Evolutionary conservation across 2,329 filamentous ascomycete species (phyloP).

Genomic region (Corniculantispora saksenae): DNA sequence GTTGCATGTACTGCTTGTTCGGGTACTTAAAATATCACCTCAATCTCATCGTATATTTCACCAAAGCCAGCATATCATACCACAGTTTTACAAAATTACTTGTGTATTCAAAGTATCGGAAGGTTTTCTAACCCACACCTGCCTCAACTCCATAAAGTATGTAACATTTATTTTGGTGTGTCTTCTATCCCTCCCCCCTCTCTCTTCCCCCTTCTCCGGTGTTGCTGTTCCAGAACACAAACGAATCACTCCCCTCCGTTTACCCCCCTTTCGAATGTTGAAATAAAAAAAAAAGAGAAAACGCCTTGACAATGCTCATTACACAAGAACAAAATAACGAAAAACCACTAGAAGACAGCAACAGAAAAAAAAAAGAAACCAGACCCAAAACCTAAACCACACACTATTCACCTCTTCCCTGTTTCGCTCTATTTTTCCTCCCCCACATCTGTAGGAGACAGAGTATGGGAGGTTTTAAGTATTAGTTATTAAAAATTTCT

Average conservation of each 20-base stretch:
- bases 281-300: no score
- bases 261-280: not conserved
- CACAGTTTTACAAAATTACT: not conserved
- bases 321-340: conserved; percentile 4
- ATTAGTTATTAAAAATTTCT: conserved; percentile 12
- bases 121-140: not conserved
- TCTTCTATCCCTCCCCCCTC: not conserved
- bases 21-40: not conserved
- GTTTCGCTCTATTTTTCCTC: not conserved
- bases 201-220: not conserved
- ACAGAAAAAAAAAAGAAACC: not conserved
- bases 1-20: no score
- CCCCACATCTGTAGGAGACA: not conserved
- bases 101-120: conserved; percentile 6
- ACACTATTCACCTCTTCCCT: not conserved
- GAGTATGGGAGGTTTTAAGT: not conserved
- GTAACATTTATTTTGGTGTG: not conserved
- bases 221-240: no score
- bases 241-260: not conserved
- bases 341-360: not conserved
- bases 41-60: no score
- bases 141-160: not conserved
- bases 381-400: not conserved
- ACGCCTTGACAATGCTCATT: conserved; percentile 18
- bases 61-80: not conserved